These are phyloP conservation scores for Fomitopsis schrenkii DNA, from an alignment of 1,284 basidiomycete species.

Conservation along the genomic window DNA sequence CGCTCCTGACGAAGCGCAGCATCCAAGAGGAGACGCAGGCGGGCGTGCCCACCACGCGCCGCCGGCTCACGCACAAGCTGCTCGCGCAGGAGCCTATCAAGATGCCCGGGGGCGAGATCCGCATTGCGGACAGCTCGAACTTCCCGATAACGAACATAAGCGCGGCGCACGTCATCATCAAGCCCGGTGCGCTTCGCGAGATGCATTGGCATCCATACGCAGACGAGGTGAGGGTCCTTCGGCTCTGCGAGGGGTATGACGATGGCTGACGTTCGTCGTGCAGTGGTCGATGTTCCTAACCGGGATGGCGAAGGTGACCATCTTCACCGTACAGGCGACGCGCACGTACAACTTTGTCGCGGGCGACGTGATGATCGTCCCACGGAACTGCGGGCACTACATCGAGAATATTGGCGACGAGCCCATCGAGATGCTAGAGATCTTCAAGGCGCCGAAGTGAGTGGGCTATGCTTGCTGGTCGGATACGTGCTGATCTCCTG, in stretches of 20 bases:
- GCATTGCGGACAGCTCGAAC: slow-evolving; percentile 54
- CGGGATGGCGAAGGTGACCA: slow-evolving; percentile 4
- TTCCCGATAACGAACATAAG: slow-evolving; percentile 54
- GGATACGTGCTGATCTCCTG: neutral
- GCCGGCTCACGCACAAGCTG: slow-evolving; percentile 6
- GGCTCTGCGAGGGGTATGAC: neutral
- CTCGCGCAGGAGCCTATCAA: slow-evolving; percentile 8
- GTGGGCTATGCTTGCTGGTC: neutral
- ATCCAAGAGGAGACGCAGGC: neutral
- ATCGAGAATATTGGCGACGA: slow-evolving; percentile 62
- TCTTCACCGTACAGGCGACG: slow-evolving; percentile 7
- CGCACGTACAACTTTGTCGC: slow-evolving; percentile 6
- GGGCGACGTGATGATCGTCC: slow-evolving; percentile 8
- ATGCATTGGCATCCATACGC: slow-evolving; percentile 45
- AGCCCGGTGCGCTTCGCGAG: slow-evolving; percentile 51
- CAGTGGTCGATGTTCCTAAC: slow-evolving; percentile 9
- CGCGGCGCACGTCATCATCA: slow-evolving; percentile 51
- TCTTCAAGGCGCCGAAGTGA: slow-evolving; percentile 49
- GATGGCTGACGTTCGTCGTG: neutral
- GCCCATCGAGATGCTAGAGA: slow-evolving; percentile 54
- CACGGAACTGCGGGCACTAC: slow-evolving; percentile 43
- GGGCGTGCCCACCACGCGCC: neutral
- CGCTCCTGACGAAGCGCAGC: neutral
- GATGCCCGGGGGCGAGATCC: slow-evolving; percentile 46
- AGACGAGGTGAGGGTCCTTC: slow-evolving; percentile 29